Base-by-base conservation (phyloP, 805 yeast species). In the Blastobotrys attinorum region DNA sequence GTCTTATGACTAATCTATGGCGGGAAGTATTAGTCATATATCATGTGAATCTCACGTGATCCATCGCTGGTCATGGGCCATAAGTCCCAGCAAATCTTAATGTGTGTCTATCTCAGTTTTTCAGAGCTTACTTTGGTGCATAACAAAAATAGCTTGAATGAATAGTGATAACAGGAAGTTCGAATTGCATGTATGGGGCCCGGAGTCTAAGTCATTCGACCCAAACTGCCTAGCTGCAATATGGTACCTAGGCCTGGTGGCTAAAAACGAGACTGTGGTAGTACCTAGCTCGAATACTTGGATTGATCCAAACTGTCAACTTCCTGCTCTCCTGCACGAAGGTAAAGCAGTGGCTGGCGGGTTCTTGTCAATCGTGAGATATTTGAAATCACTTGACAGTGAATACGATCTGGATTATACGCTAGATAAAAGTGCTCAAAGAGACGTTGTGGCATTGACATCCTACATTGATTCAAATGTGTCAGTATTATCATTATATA, bases 101-200 rank as follows among this genome's bases (percentile, higher is more conserved):
- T n/a, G n/a, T n/a, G n/a, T n/a, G n/a, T n/a, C n/a, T n/a, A n/a
- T n/a, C n/a, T n/a, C n/a, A n/a, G n/a, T n/a, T n/a, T n/a, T n/a
- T n/a, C n/a, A n/a, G n/a, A n/a, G n/a, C n/a, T n/a, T n/a, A n/a
- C n/a, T n/a, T n/a, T n/a, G n/a, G n/a, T n/a, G n/a, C n/a, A n/a
- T n/a, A n/a, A n/a, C n/a, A n/a, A n/a, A n/a, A n/a, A n/a, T n/a
- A n/a, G n/a, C n/a, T n/a, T n/a, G n/a, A n/a, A n/a, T n/a, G n/a
- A n/a, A n/a, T n/a, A n/a, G n/a, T n/a, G n/a, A n/a, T n/a, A n/a
- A n/a, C n/a, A n/a, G n/a, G n/a, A n/a, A n/a, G n/a, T n/a, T n/a
- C n/a, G 60, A 61, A 39, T 50, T 61, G 20, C 65, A 62, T 37
- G 50, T 61, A 3, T 60, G 62, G 61, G 55, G 58, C n/a, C 49